A percentile compares a stretch with the other conserved stretches of the same genome.
These are phyloP conservation scores for Hyaloraphidium curvatum DNA, from an alignment of 192 early-diverging fungal species.

Conservation along the genomic window DNA sequence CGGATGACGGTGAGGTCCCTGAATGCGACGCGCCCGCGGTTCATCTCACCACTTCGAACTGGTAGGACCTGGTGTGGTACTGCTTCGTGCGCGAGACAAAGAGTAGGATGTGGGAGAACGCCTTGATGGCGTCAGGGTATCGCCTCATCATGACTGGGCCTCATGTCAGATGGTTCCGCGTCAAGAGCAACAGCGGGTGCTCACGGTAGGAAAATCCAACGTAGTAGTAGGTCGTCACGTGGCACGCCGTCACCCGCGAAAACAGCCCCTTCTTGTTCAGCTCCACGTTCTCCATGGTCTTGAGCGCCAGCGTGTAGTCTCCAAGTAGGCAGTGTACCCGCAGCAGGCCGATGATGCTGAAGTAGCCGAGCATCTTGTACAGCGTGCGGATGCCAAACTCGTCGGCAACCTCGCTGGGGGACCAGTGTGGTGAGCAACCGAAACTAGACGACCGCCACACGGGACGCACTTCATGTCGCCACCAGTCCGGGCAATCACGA, in stretches of 20 bases:
- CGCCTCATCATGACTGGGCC: constrained; percentile 99
- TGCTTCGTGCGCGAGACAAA: constrained; percentile 84
- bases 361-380: constrained; percentile 95
- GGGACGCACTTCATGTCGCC: constrained; percentile 49
- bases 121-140: constrained; percentile 85
- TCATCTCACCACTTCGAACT: constrained; percentile 54
- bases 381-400: constrained; percentile 72
- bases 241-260: constrained; percentile 88
- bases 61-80: constrained; percentile 80
- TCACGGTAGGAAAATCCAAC: constrained; percentile 91
- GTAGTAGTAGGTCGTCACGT: constrained; percentile 94
- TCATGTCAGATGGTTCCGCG: too few relatives aligned
- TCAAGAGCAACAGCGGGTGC: too few relatives aligned
- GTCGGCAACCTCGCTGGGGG: constrained; percentile 52
- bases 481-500: constrained; percentile 70
- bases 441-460: not conserved
- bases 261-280: constrained; percentile 83
- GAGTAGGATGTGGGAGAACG: constrained; percentile 72
- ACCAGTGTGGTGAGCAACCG: not conserved
- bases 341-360: constrained; percentile 75
- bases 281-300: constrained; percentile 92
- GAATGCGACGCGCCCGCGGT: not conserved
- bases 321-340: constrained; percentile 91
- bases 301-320: constrained; percentile 86
- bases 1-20: too few relatives aligned